A percentile compares a stretch with the other conserved stretches of the same genome.
Conservation (phyloP, 768 basidiomycete species). For the Phlegmacium glaucopus region DNA sequence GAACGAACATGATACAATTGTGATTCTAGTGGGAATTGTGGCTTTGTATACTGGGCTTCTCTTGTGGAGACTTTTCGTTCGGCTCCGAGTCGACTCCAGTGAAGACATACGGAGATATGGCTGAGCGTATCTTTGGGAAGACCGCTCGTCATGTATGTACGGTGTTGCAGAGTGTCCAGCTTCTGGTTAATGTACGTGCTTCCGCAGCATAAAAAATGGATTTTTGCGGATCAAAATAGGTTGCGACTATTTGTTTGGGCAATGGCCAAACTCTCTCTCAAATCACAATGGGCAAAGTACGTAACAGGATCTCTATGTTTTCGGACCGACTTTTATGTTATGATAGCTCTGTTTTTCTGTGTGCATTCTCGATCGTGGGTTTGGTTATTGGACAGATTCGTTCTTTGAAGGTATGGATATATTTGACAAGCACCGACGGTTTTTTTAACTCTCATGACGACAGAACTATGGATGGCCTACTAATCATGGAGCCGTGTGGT, state of each 20-base stretch:
- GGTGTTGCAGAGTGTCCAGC: conserved; percentile 52
- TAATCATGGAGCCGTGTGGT: conserved; percentile 45
- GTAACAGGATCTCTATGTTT: conserved; percentile 3
- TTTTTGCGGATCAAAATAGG: no score
- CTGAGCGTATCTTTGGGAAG: conserved; percentile 50
- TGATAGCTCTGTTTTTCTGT: conserved; percentile 52
- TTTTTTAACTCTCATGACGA: conserved; percentile 30
- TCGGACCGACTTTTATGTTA: not conserved
- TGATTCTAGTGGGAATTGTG: conserved; percentile 38
- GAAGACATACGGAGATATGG: conserved; percentile 53
- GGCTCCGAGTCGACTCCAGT: conserved; percentile 60
- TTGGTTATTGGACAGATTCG: conserved; percentile 58
- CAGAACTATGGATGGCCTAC: conserved; percentile 49
- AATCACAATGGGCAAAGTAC: conserved; percentile 42
- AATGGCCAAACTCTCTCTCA: conserved; percentile 55
- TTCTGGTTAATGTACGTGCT: conserved; percentile 49
- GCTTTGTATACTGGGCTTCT: conserved; percentile 55
- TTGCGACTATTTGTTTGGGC: conserved; percentile 35
- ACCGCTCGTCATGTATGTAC: conserved; percentile 44
- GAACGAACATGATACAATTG: not conserved
- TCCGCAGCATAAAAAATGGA: no score
- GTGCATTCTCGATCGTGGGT: conserved; percentile 50
- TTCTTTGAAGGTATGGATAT: conserved; percentile 37
- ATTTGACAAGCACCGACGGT: not conserved
- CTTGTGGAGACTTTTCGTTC: conserved; percentile 53